These are phyloP conservation scores for Trichoderma semiorbis DNA, from an alignment of 2,329 filamentous ascomycete species.

Conservation along the genomic window DNA sequence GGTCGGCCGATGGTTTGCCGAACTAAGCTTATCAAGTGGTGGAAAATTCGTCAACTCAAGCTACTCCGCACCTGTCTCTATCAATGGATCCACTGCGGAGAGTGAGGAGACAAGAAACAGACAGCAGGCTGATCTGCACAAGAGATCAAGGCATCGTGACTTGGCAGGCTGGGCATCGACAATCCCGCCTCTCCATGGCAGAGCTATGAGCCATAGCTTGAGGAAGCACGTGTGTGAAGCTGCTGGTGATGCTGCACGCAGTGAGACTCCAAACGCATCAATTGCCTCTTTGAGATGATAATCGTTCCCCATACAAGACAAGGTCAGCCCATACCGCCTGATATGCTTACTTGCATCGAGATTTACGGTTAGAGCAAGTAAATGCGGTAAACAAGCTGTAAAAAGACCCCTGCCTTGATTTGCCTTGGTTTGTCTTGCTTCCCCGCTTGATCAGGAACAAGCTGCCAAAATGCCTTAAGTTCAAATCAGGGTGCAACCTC, in stretches of 20 bases:
- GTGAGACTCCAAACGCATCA: not conserved
- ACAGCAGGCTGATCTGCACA: not conserved
- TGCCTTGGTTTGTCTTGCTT: not conserved
- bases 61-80: constrained; percentile 9
- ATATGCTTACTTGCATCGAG: not conserved
- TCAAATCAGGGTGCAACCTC: not conserved
- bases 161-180: not conserved
- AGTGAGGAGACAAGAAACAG: not conserved
- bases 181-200: not conserved
- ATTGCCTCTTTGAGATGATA: not conserved
- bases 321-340: not conserved
- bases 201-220: not conserved
- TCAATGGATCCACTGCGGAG: not conserved
- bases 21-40: constrained; percentile 17
- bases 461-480: constrained; percentile 4
- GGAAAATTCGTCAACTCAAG: constrained; percentile 3
- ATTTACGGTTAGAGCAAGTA: not conserved
- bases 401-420: not conserved
- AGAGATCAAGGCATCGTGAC: not conserved
- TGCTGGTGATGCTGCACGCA: not conserved
- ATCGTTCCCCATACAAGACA: not conserved
- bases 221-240: not conserved
- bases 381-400: not conserved
- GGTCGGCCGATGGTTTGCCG: not conserved
- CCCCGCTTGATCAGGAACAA: constrained; percentile 13